Base-by-base conservation (phyloP, 2,329 filamentous ascomycete species). In the Alternaria panax region DNA sequence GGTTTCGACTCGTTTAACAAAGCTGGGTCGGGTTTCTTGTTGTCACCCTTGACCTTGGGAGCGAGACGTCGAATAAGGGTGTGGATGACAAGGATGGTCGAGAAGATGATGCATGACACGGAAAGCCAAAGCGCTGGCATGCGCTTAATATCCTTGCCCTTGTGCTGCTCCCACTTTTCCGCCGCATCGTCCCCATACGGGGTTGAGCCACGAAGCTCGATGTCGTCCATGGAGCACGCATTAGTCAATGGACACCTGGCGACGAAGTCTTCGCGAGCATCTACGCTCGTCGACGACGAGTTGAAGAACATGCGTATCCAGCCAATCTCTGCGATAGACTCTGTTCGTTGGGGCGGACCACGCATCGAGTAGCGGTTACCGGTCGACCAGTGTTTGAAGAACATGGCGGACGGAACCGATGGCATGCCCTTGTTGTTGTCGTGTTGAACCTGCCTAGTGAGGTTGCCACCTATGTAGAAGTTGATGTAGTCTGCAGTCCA, bases 271-370 rank as follows among this genome's bases (percentile, higher is more conserved):
- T 57, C 46, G 12, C 53, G 57, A 41, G 57, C 34, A 43, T 52
- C 53, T 30, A 42, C 53, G 18, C 20, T 80, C 69, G 75, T 80
- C 7, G 75, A 63, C 1, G 82, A 82, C 0, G 81, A 81, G 62
- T 84, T 84, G 76, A 84, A 84, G 65, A 84, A 84, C 27, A 80
- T 71, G n/a, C 82, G 77, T 9, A 80, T 75, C 79, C 80, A 84
- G 7, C 74, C 79, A 30, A 84, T 66, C 24, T 79, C 79, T 5
- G 82, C 82, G 20, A 72, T 66, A 2, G 80, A 78, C n/a, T 66
- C 69, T 20, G 73, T 73, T 16, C 40, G 46, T 2, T 30, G 38
- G 40, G 82, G 81, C 14, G 82, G 82, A 5, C 82, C 82, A 64
- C 80, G 71, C 74, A 80, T 83, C 2, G 73, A 80, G 60, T 77